These are phyloP conservation scores for Capsicum pubescens DNA, from an alignment of 257 asterid genomes.

Conservation along the genomic window DNA sequence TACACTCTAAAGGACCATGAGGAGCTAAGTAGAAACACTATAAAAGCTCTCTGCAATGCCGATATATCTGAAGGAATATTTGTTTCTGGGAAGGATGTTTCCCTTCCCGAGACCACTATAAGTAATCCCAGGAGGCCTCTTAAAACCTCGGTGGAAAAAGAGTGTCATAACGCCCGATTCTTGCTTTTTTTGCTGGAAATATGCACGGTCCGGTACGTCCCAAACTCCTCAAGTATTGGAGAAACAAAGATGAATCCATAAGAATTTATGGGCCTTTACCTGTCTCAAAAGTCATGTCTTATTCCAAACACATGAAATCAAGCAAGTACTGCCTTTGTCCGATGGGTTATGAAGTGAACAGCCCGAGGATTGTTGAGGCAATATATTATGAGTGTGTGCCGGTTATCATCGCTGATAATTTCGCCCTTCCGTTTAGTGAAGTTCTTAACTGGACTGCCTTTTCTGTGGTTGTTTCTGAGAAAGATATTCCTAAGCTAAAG, in stretches of 20 bases:
- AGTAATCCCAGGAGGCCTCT: slow-evolving; percentile 70
- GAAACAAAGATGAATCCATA: slow-evolving; percentile 73
- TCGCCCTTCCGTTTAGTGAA: slow-evolving; percentile 68
- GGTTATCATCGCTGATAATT: slow-evolving; percentile 77
- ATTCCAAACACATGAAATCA: slow-evolving; percentile 84
- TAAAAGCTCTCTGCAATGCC: slow-evolving; percentile 88
- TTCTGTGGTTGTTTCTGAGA: slow-evolving; percentile 69
- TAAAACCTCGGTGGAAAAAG: slow-evolving; percentile 76
- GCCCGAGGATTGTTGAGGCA: slow-evolving; percentile 92
- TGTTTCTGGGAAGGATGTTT: slow-evolving; percentile 64
- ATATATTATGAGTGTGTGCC: slow-evolving; percentile 89
- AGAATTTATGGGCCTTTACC: slow-evolving; percentile 76
- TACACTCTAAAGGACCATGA: slow-evolving; percentile 65
- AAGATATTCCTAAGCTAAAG: slow-evolving; percentile 81
- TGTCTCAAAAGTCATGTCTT: slow-evolving; percentile 59
- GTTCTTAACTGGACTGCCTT: slow-evolving; percentile 78
- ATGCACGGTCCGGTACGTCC: slow-evolving; percentile 91
- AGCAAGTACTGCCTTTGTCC: slow-evolving; percentile 95
- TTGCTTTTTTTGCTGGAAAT: slow-evolving; percentile 89
- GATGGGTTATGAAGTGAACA: slow-evolving; percentile 90
- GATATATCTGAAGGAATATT: slow-evolving; percentile 80
- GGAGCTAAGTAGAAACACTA: slow-evolving; percentile 69
- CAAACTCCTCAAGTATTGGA: slow-evolving; percentile 69
- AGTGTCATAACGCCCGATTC: slow-evolving; percentile 80
- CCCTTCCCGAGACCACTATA: slow-evolving; percentile 85